A percentile compares a stretch with the other conserved stretches of the same genome.
These are phyloP conservation scores for Poterioochromonas sp. DNA, from an alignment of 352 stramenopile genomes.

Conservation along the genomic window DNA sequence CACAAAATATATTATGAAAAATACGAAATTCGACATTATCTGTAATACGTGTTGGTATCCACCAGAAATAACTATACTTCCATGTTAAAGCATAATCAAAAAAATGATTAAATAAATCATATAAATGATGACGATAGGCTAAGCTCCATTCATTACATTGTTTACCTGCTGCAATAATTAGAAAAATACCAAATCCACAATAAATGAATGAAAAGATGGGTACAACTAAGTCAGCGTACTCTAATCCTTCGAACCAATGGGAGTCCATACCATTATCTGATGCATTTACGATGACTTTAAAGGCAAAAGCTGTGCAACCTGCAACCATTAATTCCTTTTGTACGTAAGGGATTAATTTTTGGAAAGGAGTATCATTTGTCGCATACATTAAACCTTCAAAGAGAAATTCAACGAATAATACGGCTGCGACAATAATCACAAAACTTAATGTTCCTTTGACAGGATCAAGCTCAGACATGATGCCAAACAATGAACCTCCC, in stretches of 20 bases:
- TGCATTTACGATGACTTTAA: slow-evolving; percentile 24
- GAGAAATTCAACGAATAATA: neutral
- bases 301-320: slow-evolving; percentile 1
- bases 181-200: neutral
- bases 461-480: too few species aligned
- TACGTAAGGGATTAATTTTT: neutral
- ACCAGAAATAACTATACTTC: neutral
- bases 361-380: neutral
- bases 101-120: slow-evolving; percentile 5
- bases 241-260: too few species aligned
- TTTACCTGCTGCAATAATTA: neutral
- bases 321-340: slow-evolving; percentile 21
- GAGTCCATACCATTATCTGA: too few species aligned
- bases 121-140: neutral
- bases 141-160: slow-evolving; percentile 18
- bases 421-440: neutral
- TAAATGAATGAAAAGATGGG: slow-evolving; percentile 7
- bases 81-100: neutral
- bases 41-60: neutral
- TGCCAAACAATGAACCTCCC: too few species aligned
- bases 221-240: neutral
- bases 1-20: slow-evolving; percentile 23
- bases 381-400: neutral
- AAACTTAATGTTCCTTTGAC: neutral
- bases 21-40: neutral